Evolutionary conservation across 1,284 basidiomycete genomes (phyloP), one percentile per base, ranked within the genome.

Genomic region (Omphalotus olearius): DNA sequence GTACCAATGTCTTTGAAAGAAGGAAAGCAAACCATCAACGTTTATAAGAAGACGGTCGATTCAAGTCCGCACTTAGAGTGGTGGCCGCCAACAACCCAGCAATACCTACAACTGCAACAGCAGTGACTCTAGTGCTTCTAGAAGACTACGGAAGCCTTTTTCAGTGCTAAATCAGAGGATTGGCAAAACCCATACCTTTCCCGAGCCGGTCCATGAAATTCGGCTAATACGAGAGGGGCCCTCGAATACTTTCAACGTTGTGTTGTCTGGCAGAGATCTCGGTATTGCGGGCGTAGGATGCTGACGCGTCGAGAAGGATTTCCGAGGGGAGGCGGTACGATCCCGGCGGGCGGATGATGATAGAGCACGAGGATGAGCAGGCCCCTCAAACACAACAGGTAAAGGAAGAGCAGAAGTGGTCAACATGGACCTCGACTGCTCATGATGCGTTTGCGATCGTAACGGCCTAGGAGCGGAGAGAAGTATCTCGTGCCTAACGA

Each of bases 371-470:
- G 72, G 71, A 30, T 68, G 62, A 7, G 75, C 71, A 2, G 75
- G 75, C 6, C 75, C 75, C 36, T 76, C 75, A 49, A 77, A 75
- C 7, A 71, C 58, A 35, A 72, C 59, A 16, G 75, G 71, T 42
- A 71, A 58, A 37, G 75, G 73, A 35, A 75, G 68, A 0, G 66
- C 55, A 59, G 62, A 26, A 45, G 60, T 56, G 60, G 61, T 50
- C 41, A 64, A 51, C 49, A 54, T 50, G 40, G 45, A 42, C 7
- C 17, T 53, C 35, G 35, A 44, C 23, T 23, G 23, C 23, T 23
- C 23, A 23, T 23, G 23, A 23, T 23, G 3, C 28, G 41, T n/a
- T 23, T 11, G 14, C 20, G 20, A 43, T 14, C 23, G 9, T 2
- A 38, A 17, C 36, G 41, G 10, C 20, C 23, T 25, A 43, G 41